Evolutionary conservation across 2,329 filamentous ascomycete species (phyloP).

Genomic region (Colletotrichum eremochloae): DNA sequence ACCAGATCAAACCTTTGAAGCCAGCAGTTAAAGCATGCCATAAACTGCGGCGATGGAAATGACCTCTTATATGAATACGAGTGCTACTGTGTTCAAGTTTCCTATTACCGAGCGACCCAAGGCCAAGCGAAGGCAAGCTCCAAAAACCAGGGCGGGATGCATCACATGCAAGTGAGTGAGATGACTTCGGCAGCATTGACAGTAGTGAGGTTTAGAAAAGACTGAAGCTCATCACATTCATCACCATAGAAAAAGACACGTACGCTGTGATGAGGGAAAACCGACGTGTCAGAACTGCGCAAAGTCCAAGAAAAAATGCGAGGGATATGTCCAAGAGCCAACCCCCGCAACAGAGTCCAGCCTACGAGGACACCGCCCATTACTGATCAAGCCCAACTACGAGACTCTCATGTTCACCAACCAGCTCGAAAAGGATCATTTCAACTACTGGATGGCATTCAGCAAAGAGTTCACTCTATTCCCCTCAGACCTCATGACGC

Average conservation of each 20-base stretch:
- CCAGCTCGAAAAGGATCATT: constrained; percentile 28
- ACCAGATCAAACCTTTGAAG: neutral
- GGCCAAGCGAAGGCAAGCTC: constrained; percentile 10
- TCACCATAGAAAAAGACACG: neutral
- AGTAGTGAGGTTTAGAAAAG: neutral
- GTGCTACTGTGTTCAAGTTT: neutral
- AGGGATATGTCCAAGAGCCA: constrained; percentile 10
- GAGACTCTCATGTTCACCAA: constrained; percentile 20
- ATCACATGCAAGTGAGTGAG: constrained; percentile 30
- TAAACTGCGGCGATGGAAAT: too few relatives aligned
- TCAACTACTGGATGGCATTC: constrained; percentile 31
- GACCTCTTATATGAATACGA: neutral
- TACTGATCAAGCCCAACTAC: constrained; percentile 19
- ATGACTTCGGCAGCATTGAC: neutral
- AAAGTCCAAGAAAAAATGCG: constrained; percentile 4
- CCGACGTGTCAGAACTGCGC: constrained; percentile 10
- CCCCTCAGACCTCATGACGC: constrained; percentile 19
- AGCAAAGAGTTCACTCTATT: constrained; percentile 26
- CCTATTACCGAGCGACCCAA: neutral
- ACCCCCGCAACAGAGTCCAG: neutral
- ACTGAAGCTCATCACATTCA: neutral
- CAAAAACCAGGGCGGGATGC: constrained; percentile 23
- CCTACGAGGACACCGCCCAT: neutral
- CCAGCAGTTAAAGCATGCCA: neutral
- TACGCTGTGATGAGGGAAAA: constrained; percentile 20